These are phyloP conservation scores for Rhododendron griersonianum DNA, from an alignment of 148 eudicot species.

Conservation along the genomic window DNA sequence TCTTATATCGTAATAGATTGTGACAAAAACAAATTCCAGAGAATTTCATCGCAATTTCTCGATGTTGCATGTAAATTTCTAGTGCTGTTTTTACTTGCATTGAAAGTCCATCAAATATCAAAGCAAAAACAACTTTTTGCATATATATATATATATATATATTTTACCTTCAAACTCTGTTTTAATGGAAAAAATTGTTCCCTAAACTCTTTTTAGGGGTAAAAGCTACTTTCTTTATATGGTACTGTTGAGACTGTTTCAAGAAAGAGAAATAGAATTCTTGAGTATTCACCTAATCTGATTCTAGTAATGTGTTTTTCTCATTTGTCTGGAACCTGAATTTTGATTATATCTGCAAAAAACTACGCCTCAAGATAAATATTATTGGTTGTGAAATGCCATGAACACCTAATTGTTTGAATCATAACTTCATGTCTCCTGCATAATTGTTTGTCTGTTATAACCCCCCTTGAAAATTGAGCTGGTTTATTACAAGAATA, in stretches of 20 bases:
- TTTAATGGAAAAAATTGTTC: not conserved
- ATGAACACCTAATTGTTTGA: not conserved
- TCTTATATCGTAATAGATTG: not conserved
- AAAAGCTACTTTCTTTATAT: not conserved
- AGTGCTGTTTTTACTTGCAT: not conserved
- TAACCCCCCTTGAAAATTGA: not conserved
- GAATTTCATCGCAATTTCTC: not conserved
- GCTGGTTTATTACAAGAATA: not conserved
- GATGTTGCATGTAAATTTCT: not conserved
- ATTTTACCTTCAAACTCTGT: not conserved
- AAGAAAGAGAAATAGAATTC: not conserved
- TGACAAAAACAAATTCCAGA: not conserved
- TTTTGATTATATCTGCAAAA: not conserved
- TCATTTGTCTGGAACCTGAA: not conserved
- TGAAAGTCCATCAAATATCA: not conserved
- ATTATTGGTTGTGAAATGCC: not conserved
- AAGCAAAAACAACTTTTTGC: not conserved
- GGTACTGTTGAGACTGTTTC: not conserved
- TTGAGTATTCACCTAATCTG: not conserved
- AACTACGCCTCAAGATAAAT: not conserved
- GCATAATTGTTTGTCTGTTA: not conserved
- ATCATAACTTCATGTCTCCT: not conserved
- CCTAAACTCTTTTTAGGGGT: not conserved
- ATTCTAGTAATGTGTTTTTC: not conserved
- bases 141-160: no score